These are phyloP conservation scores for Fonsecaea multimorphosa DNA, from an alignment of 2,329 filamentous ascomycete species.

Conservation along the genomic window DNA sequence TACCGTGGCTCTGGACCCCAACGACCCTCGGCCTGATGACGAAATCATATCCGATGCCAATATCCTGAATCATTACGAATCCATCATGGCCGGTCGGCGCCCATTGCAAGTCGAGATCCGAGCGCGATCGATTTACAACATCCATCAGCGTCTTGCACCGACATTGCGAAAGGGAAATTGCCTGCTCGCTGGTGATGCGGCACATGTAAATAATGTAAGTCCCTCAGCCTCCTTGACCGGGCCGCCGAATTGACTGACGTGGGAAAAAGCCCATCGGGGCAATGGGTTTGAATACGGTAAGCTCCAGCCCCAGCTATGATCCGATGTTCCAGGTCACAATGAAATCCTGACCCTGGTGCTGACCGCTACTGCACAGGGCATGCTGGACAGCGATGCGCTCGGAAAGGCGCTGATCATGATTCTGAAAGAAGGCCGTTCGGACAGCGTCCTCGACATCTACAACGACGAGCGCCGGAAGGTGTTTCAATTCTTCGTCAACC, in stretches of 20 bases:
- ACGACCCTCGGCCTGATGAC: conserved; percentile 10
- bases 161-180: conserved; percentile 16
- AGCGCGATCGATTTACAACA: conserved; percentile 8
- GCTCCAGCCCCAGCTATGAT: too few relatives aligned
- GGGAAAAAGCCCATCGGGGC: conserved; percentile 23
- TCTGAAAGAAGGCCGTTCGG: conserved; percentile 10
- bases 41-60: conserved; percentile 20
- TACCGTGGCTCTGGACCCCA: conserved; percentile 13
- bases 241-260: too few relatives aligned
- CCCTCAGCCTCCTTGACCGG: too few relatives aligned
- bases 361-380: too few relatives aligned
- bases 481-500: conserved; percentile 30
- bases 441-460: conserved; percentile 18
- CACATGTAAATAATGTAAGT: conserved; percentile 49
- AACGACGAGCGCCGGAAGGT: conserved; percentile 25
- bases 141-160: conserved; percentile 23
- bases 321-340: too few relatives aligned
- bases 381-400: conserved; percentile 21
- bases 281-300: conserved; percentile 24
- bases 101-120: conserved; percentile 22
- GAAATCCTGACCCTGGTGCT: too few relatives aligned
- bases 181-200: conserved; percentile 65
- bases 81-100: conserved; percentile 6
- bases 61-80: conserved; percentile 20
- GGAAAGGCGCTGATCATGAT: conserved; percentile 25